Evolutionary conservation across 2,329 filamentous ascomycete genomes (phyloP), one percentile per base, ranked within the genome.

Genomic region (Sporothrix humicola): DNA sequence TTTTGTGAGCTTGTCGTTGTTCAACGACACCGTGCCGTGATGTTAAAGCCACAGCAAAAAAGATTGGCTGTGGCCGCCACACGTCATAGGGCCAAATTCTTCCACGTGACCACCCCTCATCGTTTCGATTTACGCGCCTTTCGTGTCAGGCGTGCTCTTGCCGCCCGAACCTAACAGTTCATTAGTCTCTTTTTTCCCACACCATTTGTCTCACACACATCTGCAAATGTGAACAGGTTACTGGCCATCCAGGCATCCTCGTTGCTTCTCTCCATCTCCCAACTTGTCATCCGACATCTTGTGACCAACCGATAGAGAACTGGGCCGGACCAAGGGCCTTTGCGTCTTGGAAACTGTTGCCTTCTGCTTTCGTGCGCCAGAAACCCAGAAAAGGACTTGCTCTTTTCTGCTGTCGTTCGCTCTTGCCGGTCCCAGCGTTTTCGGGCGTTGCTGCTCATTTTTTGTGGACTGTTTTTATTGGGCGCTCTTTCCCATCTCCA

Each of bases 11-110:
- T 54, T 15, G 15, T 56, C 46, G 66, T 26, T 69, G 50, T 69
- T 69, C 48, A 46, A n/a, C n/a, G n/a, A 26, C 23, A 23, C 26
- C 20, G 23, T 69, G 65, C 15, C 44, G 37, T 12, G 31, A 69
- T 50, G 66, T 44, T 31, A 42, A 71, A 71, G 69, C 69, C 69
- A 71, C 69, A 52, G 17, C 13, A 37, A 72, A 72, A 72, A 72
- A 20, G 20, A 63, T 72, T 63, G 44, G 54, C 12, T 59, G 42
- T 48, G 52, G 17, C 54, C 54, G 42, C 50, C 68, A 71, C 54
- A 71, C 42, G 31, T 69, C 50, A 56, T 23, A 31, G 23, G 23
- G 50, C 26, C 56, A 44, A 37, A 23, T 15, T 9, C 1, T 2
- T 12, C 26, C 69, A 71, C 69, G 69, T 72, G 70, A 72, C 58